Evolutionary conservation across 371 early-diverging fungal genomes (phyloP), one percentile per base, ranked within the genome.

Genomic region (Cokeromyces recurvatus): DNA sequence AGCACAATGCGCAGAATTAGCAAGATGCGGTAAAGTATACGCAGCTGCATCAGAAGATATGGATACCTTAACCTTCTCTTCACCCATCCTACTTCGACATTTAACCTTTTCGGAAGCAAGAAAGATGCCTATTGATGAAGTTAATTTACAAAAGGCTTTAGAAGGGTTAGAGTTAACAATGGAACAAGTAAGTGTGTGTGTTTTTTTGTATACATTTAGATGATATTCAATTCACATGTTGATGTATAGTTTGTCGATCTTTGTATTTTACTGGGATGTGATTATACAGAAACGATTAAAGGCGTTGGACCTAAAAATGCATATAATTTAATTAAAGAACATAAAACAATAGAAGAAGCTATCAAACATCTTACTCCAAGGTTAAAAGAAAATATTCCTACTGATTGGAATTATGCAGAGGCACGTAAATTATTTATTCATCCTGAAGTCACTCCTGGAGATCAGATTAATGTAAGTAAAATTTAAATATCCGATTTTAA

Each of bases 41-140:
- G 98, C 90, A 7, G 97, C 99, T 19, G 99, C 93, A 4, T 95
- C 98, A 2, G 99, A 99, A 64, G 99, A 99, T 76, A 99, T 99
- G 99, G 99, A 99, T 66, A 97, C 99, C 0, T 73, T 99, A 44
- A 92, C 98, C 3, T 99, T 99, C 71, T 88, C 86, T 5, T 64
- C 97, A 2, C 96, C 97, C 2, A 76, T 94, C 14, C 74, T 99
- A 17, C 54, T 99, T 36, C 88, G 99, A 16, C 98, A 99, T 62
- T 72, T 99, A 61, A 97, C 96, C 1, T 92, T 92, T 55, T 86
- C 94, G 36, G 94, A 98, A 53, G 80, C 84, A 24, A 45, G 52
- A 45, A 52, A 52, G 16, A 40, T 52, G 38, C 93, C 95, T 8
- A 94, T 99, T 57, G 79, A 78, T 31, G 99, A 99, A 68, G 86